Base-by-base conservation (phyloP, 495 filamentous ascomycete species). In the Neurospora hispaniola region DNA sequence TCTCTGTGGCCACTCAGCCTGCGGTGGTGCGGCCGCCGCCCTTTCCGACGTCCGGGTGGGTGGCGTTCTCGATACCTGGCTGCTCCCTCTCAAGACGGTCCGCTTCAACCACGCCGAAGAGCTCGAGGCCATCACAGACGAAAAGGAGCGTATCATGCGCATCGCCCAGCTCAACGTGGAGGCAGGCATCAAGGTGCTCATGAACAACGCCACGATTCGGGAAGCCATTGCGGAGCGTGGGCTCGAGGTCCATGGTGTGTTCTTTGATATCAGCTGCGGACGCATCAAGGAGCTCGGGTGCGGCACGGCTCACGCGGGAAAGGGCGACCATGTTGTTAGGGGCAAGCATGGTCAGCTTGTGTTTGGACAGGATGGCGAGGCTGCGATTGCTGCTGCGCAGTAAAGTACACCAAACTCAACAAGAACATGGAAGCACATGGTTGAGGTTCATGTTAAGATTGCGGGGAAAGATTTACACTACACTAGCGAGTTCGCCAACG, bases 1-100 rank as follows among this genome's bases (percentile, higher is more conserved):
- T 66, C 86, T 97, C 31, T 94, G 91, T 82, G 94, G 94, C 0
- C 94, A 97, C 83, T 91, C 92, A 3, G 81, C 82, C 69, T 97
- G 94, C 82, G 94, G 94, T 20, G 94, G 94, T 23, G 91, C 91
- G 2, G 86, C 84, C 0, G 93, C 90, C 0, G 88, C 92, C 0
- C 84, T 97, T 69, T 84, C 84, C 14, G 90, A 93, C 78, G 80
- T 81, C 71, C 88, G 89, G 70, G 81, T 96, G 27, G 93, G 93
- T 5, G 88, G 86, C 20, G 85, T 92, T n/a, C 81, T 97, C 69
- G 93, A 96, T 79, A 89, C 89, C 2, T 97, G 94, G 94, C 83
- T 97, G 71, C 81, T 89, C 70, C 93, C 93, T 1, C 80, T 96
- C 70, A 86, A 89, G 54, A 84, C 87, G 71, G 73, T 97, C 71